Evolutionary conservation across 306 rosid genomes (phyloP), one percentile per base, ranked within the genome.

Genomic region (Aeschynomene evenia): DNA sequence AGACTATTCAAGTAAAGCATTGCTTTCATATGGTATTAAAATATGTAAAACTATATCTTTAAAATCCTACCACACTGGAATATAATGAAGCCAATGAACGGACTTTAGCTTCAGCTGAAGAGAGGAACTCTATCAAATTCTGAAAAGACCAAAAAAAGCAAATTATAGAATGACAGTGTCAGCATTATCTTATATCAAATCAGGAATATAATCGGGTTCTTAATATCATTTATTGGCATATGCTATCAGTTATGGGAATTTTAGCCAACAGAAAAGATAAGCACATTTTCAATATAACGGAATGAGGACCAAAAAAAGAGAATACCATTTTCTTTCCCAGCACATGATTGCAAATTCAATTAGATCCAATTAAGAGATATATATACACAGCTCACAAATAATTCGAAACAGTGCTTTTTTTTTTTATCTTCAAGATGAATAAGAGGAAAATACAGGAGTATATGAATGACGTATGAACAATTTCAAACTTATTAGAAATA

Each of bases 71-170:
- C 96, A 93, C 96, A 5, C 75, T 43, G 49, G 98, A 88, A 80
- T 93, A 88, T 50, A 90, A 43, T 19, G 96, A 88, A 75, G 98
- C 90, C 88, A 93, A 70, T 24, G 91, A 72, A 58, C 98, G 91
- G 69, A 90, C 96, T 84, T 90, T 90, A 34, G 91, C 96, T 85
- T 93, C 98, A 50, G 96, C 96, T 55, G 50, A 85, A 71, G 77
- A 75, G 31, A 93, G 98, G 81, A 93, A 93, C 55, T 45, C 90
- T 75, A 83, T 93, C 81, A 85, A 68, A 49, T 63, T 88, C 97
- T 93, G 84, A 58, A n/a, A 45, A 76, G 62, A 23, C 23, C 53
- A 52, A 60, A 55, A 66, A 50, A 20, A 42, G 48, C 2, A 49
- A 33, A 20, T 73, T 56, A 42, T 49, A 73, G 31, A 34, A 61